phyloP scores from a whole-genome alignment of 768 basidiomycete genomes.

The Phanerochaete carnosa region DNA sequence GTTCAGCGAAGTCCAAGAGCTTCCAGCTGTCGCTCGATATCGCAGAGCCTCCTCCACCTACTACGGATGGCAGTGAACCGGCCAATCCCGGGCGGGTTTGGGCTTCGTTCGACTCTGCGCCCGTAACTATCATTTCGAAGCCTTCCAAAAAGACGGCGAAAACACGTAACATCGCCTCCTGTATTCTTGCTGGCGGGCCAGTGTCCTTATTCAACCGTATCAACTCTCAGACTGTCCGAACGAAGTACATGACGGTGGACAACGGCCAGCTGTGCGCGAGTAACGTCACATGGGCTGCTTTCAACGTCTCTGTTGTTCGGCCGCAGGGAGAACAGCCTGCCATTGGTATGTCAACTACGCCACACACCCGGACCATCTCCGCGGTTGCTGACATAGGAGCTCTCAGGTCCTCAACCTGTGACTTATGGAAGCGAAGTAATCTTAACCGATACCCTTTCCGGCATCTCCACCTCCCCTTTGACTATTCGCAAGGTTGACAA shows the following conservation, averaged over 20 bases:
- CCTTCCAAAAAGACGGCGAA: conserved; percentile 97
- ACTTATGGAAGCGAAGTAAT: conserved; percentile 90
- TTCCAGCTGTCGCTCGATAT: conserved; percentile 86
- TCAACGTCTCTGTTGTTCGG: conserved; percentile 87
- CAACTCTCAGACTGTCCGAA: conserved; percentile 94
- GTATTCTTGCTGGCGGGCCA: conserved; percentile 85
- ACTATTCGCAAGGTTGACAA: conserved; percentile 93
- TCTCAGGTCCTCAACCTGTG: conserved; percentile 56
- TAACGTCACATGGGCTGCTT: conserved; percentile 90
- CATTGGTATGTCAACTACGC: conserved; percentile 49
- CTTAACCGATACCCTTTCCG: conserved; percentile 80
- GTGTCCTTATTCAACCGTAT: conserved; percentile 95
- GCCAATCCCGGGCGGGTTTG: conserved; percentile 62
- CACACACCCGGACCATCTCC: neutral
- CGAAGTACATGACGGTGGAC: conserved; percentile 96
- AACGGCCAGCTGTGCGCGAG: conserved; percentile 81
- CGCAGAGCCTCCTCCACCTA: conserved; percentile 61
- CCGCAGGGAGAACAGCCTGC: conserved; percentile 49
- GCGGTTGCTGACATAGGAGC: neutral
- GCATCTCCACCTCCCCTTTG: conserved; percentile 81
- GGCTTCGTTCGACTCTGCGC: conserved; percentile 90
- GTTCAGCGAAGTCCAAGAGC: conserved; percentile 86
- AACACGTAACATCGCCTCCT: conserved; percentile 87
- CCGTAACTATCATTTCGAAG: conserved; percentile 94
- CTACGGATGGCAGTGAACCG: conserved; percentile 38